Evolutionary conservation across 805 yeast species (phyloP).

Genomic region (Cyberlindnera misumaiensis): DNA sequence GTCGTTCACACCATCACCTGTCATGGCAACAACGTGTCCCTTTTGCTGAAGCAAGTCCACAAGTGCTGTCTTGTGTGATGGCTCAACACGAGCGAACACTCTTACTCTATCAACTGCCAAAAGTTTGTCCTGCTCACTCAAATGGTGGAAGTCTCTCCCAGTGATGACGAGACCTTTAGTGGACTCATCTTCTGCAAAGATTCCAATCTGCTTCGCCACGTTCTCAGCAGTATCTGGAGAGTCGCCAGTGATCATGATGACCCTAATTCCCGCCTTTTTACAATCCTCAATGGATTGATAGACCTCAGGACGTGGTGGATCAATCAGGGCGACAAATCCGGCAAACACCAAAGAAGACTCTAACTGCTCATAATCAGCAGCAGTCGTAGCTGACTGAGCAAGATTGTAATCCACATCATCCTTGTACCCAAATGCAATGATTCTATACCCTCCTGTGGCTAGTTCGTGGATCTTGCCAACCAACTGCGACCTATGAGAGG

Average conservation of each 20-base stretch:
- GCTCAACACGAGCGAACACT: constrained; percentile 50
- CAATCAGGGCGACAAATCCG: constrained; percentile 37
- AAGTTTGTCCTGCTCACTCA: constrained; percentile 31
- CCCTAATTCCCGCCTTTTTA: constrained; percentile 35
- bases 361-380: constrained; percentile 33
- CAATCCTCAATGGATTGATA: constrained; percentile 28
- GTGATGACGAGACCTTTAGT: constrained; percentile 29
- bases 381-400: constrained; percentile 20
- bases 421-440: constrained; percentile 31
- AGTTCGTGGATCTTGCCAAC: constrained; percentile 31
- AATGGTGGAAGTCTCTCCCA: constrained; percentile 30
- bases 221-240: constrained; percentile 46
- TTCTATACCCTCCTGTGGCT: constrained; percentile 27
- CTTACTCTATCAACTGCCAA: constrained; percentile 39
- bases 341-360: constrained; percentile 26
- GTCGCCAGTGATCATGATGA: constrained; percentile 49
- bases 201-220: constrained; percentile 40
- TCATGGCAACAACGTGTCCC: constrained; percentile 56
- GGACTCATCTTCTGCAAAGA: constrained; percentile 23
- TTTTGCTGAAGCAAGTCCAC: constrained; percentile 39
- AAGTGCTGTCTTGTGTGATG: constrained; percentile 44
- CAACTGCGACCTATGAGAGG: constrained; percentile 27
- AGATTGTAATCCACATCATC: constrained; percentile 27
- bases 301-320: constrained; percentile 38
- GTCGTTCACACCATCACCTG: constrained; percentile 61